phyloP scores from a whole-genome alignment of 2,329 filamentous ascomycete genomes.

The Monosporascus ibericus region DNA sequence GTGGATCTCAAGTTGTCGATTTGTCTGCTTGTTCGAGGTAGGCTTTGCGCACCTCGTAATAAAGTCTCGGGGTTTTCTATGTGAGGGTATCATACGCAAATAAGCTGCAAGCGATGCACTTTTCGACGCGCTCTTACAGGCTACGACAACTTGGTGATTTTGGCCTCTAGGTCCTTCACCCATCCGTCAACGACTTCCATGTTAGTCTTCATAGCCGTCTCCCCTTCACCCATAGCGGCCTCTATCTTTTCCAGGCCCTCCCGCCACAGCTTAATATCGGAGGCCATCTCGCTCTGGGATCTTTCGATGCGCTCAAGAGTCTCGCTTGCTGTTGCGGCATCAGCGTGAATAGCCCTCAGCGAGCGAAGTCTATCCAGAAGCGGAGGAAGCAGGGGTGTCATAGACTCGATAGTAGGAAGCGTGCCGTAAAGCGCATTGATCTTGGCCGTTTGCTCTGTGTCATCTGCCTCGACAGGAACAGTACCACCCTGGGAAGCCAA shows the following conservation, averaged over 20 bases:
- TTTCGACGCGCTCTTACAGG: slow-evolving; percentile 7
- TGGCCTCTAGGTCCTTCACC: slow-evolving; percentile 80
- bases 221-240: slow-evolving; percentile 62
- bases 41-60: background rate
- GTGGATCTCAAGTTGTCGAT: no score
- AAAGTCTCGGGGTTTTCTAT: slow-evolving; percentile 1
- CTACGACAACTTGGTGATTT: slow-evolving; percentile 56
- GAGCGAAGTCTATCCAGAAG: slow-evolving; percentile 81
- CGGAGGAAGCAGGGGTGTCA: slow-evolving; percentile 78
- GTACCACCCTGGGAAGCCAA: slow-evolving; percentile 39
- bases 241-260: slow-evolving; percentile 77
- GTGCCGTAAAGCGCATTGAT: slow-evolving; percentile 89
- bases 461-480: slow-evolving; percentile 36
- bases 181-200: slow-evolving; percentile 80
- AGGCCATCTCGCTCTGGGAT: slow-evolving; percentile 73
- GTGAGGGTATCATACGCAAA: slow-evolving; percentile 30
- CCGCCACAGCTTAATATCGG: slow-evolving; percentile 81
- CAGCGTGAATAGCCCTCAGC: slow-evolving; percentile 76
- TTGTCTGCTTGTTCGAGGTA: no score
- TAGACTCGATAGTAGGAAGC: slow-evolving; percentile 78
- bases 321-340: slow-evolving; percentile 75
- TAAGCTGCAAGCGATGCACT: slow-evolving; percentile 9
- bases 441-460: slow-evolving; percentile 72
- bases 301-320: slow-evolving; percentile 72
- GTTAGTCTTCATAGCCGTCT: slow-evolving; percentile 68